Evolutionary conservation across 768 basidiomycete genomes (phyloP), one percentile per base, ranked within the genome.

Genomic region (Cubamyces sp.): DNA sequence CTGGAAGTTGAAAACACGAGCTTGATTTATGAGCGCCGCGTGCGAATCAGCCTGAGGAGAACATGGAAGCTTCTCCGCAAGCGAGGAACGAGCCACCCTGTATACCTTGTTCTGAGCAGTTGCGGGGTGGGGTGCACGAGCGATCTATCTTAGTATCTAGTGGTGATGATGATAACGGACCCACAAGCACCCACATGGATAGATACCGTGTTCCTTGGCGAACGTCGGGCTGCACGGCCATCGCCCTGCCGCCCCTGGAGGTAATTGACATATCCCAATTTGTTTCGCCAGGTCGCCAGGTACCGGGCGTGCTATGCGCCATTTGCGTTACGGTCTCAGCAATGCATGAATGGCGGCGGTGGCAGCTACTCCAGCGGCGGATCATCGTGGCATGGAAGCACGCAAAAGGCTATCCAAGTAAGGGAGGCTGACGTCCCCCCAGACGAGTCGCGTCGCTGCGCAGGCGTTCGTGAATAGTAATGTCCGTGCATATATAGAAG

Each of bases 171-270:
- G 28, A 19, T 21, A 18, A 26, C 18, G 61, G 61, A 62, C 61
- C 61, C 48, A 62, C 54, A 62, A 21, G 54, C 54, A 56, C 61
- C 61, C 61, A 62, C 49, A 62, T 26, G n/a, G 40, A n/a, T 19
- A 40, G 47, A 45, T 25, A 39, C 47, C 39, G 42, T 37, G 25
- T 18, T 51, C 48, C 49, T 46, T 21, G 50, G 37, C 16, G 37
- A 7, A 19, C 3, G 43, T 14, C 30, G 28, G 45, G 54, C 19
- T 16, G 7, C n/a, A 9, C 37, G 34, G 34, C 34, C 5, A 34
- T 34, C 34, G 11, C 4, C 34, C 11, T 9, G 34, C 9, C 34
- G 6, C 34, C 11, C 34, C 34, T 7, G 34, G 34, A n/a, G 34
- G 9, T 11, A 5, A 5, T 9, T 34, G 34, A 34, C 34, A 9